These are phyloP conservation scores for Fusarium heterosporum DNA, from an alignment of 2,329 filamentous ascomycete genomes.

Conservation along the genomic window DNA sequence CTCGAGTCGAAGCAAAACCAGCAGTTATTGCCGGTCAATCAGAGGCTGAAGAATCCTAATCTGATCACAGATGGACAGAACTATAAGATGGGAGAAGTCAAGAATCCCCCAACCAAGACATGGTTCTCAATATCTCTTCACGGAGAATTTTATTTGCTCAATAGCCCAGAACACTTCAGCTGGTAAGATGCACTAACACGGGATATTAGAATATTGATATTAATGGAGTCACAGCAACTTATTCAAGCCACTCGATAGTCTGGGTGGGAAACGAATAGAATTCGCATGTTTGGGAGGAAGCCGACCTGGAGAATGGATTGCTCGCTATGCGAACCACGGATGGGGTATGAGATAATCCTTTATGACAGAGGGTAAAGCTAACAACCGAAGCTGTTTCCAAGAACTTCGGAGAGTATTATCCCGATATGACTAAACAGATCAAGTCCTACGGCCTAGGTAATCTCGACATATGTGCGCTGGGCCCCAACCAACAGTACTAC, in stretches of 20 bases:
- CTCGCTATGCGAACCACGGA: neutral
- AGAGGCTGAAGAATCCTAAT: neutral
- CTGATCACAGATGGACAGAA: neutral
- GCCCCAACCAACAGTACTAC: neutral
- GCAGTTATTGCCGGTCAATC: no score
- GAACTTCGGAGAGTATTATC: neutral
- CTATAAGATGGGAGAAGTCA: neutral
- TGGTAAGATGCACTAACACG: neutral
- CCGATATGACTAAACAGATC: neutral
- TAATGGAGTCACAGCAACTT: neutral
- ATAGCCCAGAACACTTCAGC: neutral
- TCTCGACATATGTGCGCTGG: slow-evolving; percentile 1
- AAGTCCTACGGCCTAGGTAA: neutral
- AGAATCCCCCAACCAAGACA: neutral
- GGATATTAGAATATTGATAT: accelerated
- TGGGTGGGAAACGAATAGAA: neutral
- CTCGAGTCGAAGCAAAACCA: neutral
- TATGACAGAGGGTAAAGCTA: neutral
- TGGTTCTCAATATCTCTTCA: neutral
- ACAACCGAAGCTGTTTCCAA: neutral
- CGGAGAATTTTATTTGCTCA: neutral
- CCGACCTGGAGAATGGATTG: neutral
- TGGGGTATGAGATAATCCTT: slow-evolving; percentile 1
- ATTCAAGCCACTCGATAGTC: neutral
- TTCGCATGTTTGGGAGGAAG: neutral